These are phyloP conservation scores for Vigna trinervia DNA, from an alignment of 306 rosid species.

Conservation along the genomic window DNA sequence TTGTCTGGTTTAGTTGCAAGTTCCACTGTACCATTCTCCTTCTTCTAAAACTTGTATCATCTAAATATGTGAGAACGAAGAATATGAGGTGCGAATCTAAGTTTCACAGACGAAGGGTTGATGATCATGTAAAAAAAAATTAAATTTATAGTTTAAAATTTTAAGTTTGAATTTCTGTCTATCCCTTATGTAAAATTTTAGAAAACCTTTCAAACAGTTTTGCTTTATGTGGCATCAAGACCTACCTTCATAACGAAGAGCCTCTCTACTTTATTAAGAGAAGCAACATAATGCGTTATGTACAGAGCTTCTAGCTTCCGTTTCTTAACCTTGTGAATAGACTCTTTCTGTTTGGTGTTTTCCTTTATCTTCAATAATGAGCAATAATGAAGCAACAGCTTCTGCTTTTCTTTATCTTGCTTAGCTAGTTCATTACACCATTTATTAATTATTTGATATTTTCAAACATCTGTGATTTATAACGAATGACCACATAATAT, in stretches of 20 bases:
- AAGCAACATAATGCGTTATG: background rate
- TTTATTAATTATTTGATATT: background rate
- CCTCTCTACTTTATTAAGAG: background rate
- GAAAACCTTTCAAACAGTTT: background rate
- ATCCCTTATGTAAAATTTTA: background rate
- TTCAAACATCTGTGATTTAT: background rate
- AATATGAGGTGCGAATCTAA: too few relatives aligned
- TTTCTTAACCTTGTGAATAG: constrained; percentile 5
- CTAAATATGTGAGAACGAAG: background rate
- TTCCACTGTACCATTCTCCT: constrained; percentile 51
- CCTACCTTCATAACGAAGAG: background rate
- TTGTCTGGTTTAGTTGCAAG: constrained; percentile 64
- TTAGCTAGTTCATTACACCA: background rate
- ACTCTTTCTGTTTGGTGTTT: background rate
- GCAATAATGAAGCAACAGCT: background rate
- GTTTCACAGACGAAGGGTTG: too few relatives aligned
- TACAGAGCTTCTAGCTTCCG: constrained; percentile 10
- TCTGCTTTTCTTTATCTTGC: background rate
- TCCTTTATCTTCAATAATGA: background rate
- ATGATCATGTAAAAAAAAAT: too few relatives aligned
- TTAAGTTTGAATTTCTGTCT: too few relatives aligned
- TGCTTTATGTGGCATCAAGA: constrained; percentile 10
- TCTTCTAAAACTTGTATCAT: constrained; percentile 45
- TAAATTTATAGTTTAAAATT: too few relatives aligned
- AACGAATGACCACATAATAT: background rate